Evolutionary conservation across 2,329 filamentous ascomycete genomes (phyloP).

Genomic region (Colletotrichum sp.): DNA sequence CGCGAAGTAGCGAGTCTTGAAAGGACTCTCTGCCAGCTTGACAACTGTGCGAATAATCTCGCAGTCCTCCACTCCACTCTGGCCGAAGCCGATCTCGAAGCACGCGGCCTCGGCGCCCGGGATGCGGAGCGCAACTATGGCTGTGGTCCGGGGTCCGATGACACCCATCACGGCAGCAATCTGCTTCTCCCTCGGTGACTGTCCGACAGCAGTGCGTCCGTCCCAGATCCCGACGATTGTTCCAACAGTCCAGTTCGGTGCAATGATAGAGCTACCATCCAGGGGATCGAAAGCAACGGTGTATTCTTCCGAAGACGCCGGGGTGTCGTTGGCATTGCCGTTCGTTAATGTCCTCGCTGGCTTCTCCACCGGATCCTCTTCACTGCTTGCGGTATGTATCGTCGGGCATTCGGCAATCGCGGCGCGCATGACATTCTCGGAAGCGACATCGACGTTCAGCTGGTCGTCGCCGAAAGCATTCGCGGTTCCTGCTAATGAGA

Average conservation of each 20-base stretch:
- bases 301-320: slow-evolving; percentile 46
- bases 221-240: slow-evolving; percentile 67
- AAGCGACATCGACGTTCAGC: slow-evolving; percentile 60
- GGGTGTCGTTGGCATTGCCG: background rate
- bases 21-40: slow-evolving; percentile 38
- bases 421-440: slow-evolving; percentile 53
- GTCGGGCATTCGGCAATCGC: slow-evolving; percentile 47
- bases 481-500: slow-evolving; percentile 52
- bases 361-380: slow-evolving; percentile 63
- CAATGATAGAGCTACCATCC: slow-evolving; percentile 66
- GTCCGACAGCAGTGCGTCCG: slow-evolving; percentile 47
- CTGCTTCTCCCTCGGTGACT: slow-evolving; percentile 43
- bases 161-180: slow-evolving; percentile 58
- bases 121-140: slow-evolving; percentile 57
- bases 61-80: slow-evolving; percentile 37
- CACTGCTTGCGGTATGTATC: slow-evolving; percentile 59
- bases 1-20: slow-evolving; percentile 63
- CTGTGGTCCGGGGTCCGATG: slow-evolving; percentile 60
- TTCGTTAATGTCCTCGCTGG: background rate
- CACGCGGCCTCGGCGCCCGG: slow-evolving; percentile 44
- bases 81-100: slow-evolving; percentile 49
- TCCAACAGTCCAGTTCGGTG: slow-evolving; percentile 62
- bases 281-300: slow-evolving; percentile 68
- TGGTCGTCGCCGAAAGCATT: slow-evolving; percentile 66
- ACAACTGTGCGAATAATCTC: slow-evolving; percentile 48